phyloP scores from a whole-genome alignment of 371 early-diverging fungal genomes.

The Mortierella sp. region DNA sequence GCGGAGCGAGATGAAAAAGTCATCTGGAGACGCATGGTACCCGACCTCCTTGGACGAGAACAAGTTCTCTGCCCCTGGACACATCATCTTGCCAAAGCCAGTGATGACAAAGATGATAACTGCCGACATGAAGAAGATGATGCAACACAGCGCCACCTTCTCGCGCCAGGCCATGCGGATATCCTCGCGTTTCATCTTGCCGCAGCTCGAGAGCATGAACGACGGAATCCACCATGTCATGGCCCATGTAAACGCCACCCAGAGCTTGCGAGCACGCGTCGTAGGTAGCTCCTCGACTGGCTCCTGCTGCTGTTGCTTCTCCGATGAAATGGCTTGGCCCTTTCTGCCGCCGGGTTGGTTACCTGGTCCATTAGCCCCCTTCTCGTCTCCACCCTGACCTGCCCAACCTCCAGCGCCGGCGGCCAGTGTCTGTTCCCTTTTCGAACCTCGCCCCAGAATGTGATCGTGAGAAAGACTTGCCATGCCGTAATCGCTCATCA shows the following conservation, averaged over 20 bases:
- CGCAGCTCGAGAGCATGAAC: constrained; percentile 64
- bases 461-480: constrained; percentile 8
- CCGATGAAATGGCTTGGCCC: constrained; percentile 44
- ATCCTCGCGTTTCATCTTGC: constrained; percentile 88
- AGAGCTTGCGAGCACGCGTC: constrained; percentile 72
- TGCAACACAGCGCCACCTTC: constrained; percentile 85
- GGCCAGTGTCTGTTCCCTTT: background rate
- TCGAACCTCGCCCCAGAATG: constrained; percentile 11
- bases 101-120: constrained; percentile 71
- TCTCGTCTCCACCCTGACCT: constrained; percentile 7
- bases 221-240: constrained; percentile 87
- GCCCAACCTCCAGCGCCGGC: background rate
- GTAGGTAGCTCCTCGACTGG: constrained; percentile 63
- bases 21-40: constrained; percentile 62
- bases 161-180: constrained; percentile 96
- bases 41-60: constrained; percentile 64
- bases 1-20: constrained; percentile 73
- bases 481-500: constrained; percentile 50
- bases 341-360: constrained; percentile 13
- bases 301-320: constrained; percentile 55
- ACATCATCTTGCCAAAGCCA: constrained; percentile 68
- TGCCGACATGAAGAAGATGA: constrained; percentile 72
- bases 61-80: constrained; percentile 66
- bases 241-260: constrained; percentile 78
- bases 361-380: background rate